A percentile compares a stretch with the other conserved stretches of the same genome.
Evolutionary conservation across 2,329 filamentous ascomycete genomes (phyloP).

Genomic region (Dactylellina cionopaga): DNA sequence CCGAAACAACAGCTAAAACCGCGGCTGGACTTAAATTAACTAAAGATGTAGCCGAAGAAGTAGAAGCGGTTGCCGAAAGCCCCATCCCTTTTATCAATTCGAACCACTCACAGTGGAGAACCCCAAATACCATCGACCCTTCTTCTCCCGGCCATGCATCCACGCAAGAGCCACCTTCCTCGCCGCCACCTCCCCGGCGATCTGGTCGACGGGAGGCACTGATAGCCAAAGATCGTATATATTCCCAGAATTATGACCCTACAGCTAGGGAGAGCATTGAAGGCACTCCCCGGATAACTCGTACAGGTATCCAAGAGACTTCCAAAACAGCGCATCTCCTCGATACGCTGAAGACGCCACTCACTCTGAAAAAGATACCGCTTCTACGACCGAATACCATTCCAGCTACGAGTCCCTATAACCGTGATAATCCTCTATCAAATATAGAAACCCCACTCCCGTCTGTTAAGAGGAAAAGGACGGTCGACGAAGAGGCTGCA

Average conservation of each 20-base stretch:
- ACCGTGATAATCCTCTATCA: constrained; percentile 14
- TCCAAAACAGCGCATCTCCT: not conserved
- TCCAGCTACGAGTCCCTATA: constrained; percentile 31
- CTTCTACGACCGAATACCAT: constrained; percentile 12
- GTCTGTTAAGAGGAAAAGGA: constrained; percentile 6
- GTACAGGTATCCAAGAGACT: not conserved
- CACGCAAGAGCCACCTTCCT: constrained; percentile 10
- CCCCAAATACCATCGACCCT: not conserved
- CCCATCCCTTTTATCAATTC: not conserved
- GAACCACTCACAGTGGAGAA: not conserved
- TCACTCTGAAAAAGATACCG: constrained; percentile 21
- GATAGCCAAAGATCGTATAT: not conserved
- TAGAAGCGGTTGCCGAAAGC: not conserved
- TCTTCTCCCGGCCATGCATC: not conserved
- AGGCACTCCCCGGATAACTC: not conserved
- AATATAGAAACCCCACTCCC: constrained; percentile 19
- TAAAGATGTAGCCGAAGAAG: too few relatives aligned
- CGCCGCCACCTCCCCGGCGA: constrained; percentile 20
- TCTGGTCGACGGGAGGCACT: not conserved
- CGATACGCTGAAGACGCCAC: constrained; percentile 10
- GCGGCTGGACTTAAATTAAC: not conserved
- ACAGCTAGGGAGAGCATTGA: not conserved
- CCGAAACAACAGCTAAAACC: constrained; percentile 8
- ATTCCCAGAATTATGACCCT: not conserved
- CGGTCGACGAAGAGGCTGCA: not conserved